phyloP scores from a whole-genome alignment of 176 grass and related monocot genomes.

The Olyra latifolia region DNA sequence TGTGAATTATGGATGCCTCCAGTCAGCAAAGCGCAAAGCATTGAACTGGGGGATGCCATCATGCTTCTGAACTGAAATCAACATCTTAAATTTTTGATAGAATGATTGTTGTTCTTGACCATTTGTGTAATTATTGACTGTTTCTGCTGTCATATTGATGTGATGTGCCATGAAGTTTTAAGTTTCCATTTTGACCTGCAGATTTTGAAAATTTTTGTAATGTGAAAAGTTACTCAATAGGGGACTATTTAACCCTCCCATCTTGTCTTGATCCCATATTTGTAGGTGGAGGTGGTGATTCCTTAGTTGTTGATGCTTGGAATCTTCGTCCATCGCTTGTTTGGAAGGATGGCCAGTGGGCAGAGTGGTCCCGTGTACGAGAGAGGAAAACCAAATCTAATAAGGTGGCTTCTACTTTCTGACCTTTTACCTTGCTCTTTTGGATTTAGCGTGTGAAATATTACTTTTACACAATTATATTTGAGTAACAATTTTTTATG shows the following conservation, averaged over 20 bases:
- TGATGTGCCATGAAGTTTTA: neutral
- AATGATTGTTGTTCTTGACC: neutral
- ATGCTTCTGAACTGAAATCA: constrained; percentile 11
- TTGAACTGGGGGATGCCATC: neutral
- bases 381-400: constrained; percentile 52
- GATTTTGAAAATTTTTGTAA: neutral
- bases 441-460: constrained; percentile 16
- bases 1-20: neutral
- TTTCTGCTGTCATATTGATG: neutral
- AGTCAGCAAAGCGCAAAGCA: neutral
- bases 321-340: constrained; percentile 75
- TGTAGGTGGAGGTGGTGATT: constrained; percentile 54
- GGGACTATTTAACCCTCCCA: neutral
- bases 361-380: constrained; percentile 51
- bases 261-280: constrained; percentile 25
- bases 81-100: neutral
- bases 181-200: constrained; percentile 9
- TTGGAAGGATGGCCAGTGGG: constrained; percentile 92
- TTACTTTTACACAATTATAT: constrained; percentile 24
- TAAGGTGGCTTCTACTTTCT: constrained; percentile 63
- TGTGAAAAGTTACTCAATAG: neutral
- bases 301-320: constrained; percentile 62
- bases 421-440: constrained; percentile 2
- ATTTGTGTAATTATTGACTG: neutral
- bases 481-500: constrained; percentile 8